Evolutionary conservation across 345 rosid genomes (phyloP), one percentile per base, ranked within the genome.

Genomic region (Luvunga scandens): DNA sequence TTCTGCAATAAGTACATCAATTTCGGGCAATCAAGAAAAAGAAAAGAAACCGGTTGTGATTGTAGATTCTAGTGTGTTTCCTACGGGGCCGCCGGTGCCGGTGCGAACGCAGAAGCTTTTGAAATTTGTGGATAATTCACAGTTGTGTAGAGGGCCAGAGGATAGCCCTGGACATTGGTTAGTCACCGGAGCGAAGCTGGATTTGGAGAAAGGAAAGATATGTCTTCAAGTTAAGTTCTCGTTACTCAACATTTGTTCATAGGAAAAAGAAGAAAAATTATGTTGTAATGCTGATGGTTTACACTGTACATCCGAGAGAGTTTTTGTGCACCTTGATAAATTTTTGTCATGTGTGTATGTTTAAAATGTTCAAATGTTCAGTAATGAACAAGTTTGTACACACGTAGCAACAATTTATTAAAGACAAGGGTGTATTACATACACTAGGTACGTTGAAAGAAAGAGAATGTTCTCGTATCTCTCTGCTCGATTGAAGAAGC

Each of bases 161-260:
- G 90, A 96, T 71, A 88, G 88, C 65, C 99, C 99, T 4, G 99
- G 99, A 33, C 92, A 96, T 79, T 96, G 99, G 99, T 76, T 94
- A 62, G 93, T 91, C 21, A 94, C 95, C 4, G 98, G 95, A 48
- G 95, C 92, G 62, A 85, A 84, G 86, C 84, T 96, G 67, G 85
- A 91, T 12, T 56, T 91, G 82, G 95, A 92, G 34, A 90, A 82
- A 72, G 97, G 98, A 21, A 96, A 94, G 84, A 90, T 94, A 27
- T 84, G 91, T 76, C 66, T 94, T 53, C 93, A 87, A 25, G 98
- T 90, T 45, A 94, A 94, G 86, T 96, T 96, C 80, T 87, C 97
- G 36, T 81, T 96, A 62, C 69, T 94, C 48, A 87, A 83, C 65
- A 62, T 83, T 19, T 70, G 42, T 24, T 57, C 71, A 30, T 31